Conservation (phyloP, 345 rosid genomes). For the Salix viminalis region DNA sequence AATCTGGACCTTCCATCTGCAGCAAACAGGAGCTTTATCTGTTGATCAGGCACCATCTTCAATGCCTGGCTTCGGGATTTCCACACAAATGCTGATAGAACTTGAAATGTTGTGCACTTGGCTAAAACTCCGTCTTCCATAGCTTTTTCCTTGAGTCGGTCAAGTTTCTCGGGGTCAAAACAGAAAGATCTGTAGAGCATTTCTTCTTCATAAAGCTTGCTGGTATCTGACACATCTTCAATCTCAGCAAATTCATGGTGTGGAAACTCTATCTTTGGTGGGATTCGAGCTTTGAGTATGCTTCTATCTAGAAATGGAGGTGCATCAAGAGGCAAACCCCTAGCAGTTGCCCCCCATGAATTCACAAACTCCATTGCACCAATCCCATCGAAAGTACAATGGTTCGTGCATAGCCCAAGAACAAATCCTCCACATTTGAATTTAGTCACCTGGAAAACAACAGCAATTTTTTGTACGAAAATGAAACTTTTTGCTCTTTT, state of each 20-base stretch:
- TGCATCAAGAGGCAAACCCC: constrained; percentile 57
- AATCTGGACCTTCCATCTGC: constrained; percentile 75
- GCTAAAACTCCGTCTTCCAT: constrained; percentile 38
- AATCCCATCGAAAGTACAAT: constrained; percentile 78
- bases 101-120: constrained; percentile 68
- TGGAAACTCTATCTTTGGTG: constrained; percentile 46
- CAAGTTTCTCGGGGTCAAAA: constrained; percentile 59
- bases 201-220: constrained; percentile 56
- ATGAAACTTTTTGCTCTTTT: neutral
- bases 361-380: constrained; percentile 83
- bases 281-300: constrained; percentile 51
- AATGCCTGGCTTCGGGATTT: constrained; percentile 65
- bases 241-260: constrained; percentile 75
- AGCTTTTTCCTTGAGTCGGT: constrained; percentile 48
- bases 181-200: constrained; percentile 62
- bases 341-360: constrained; percentile 76
- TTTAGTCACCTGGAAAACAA: constrained; percentile 56
- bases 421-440: constrained; percentile 80
- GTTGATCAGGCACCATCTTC: constrained; percentile 56
- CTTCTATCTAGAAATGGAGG: constrained; percentile 64
- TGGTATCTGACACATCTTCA: constrained; percentile 55
- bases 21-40: constrained; percentile 74
- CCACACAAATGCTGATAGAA: constrained; percentile 76
- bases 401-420: constrained; percentile 73
- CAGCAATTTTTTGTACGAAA: neutral